Evolutionary conservation across 345 rosid species (phyloP).

Genomic region (Brassica carinata): DNA sequence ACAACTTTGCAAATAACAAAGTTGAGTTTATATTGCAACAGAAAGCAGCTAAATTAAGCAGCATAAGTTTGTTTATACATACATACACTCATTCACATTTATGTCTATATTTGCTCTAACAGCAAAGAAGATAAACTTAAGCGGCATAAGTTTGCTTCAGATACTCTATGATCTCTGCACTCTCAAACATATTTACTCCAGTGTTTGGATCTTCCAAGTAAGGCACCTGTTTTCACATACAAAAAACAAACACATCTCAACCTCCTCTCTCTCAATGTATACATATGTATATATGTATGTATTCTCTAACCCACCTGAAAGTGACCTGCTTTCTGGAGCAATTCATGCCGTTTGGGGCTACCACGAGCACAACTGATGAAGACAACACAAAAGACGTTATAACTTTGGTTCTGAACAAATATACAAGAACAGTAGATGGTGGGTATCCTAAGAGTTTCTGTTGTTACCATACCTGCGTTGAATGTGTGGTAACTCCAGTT

Average conservation of each 20-base stretch:
- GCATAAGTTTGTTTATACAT: not conserved
- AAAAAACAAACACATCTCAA: conserved; percentile 12
- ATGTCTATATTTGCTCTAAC: not conserved
- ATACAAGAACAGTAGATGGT: not conserved
- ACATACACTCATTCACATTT: not conserved
- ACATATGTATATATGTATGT: not conserved
- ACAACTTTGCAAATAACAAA: not conserved
- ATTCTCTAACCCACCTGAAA: conserved; percentile 64
- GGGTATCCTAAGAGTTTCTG: not conserved
- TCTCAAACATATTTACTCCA: conserved; percentile 87
- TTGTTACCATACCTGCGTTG: conserved; percentile 55
- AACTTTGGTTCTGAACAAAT: not conserved
- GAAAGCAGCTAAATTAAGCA: conserved; percentile 14
- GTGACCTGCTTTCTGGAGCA: conserved; percentile 62
- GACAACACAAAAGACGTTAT: not conserved
- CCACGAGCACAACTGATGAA: conserved; percentile 79
- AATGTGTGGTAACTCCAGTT: conserved; percentile 80
- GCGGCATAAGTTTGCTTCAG: conserved; percentile 75
- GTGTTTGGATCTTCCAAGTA: conserved; percentile 92
- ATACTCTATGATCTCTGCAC: conserved; percentile 86
- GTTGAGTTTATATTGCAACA: conserved; percentile 4
- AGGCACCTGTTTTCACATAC: conserved; percentile 58
- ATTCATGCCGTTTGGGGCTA: conserved; percentile 72
- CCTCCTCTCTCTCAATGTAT: not conserved
- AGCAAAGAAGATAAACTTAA: conserved; percentile 22